Evolutionary conservation across 2,329 filamentous ascomycete genomes (phyloP).

Genomic region (Penicillium sp.): DNA sequence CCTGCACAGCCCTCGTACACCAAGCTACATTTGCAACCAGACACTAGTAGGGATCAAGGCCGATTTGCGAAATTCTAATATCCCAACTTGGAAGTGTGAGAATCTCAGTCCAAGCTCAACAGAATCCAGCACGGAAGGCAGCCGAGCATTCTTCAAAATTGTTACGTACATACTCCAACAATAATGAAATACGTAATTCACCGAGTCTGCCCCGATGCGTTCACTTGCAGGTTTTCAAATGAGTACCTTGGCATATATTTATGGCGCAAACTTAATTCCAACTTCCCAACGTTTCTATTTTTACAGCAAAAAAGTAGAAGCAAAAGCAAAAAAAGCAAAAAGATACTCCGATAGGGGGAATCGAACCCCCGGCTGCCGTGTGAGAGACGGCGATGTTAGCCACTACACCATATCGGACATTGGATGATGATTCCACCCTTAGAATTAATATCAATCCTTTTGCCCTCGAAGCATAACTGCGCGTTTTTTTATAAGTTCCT

Average conservation of each 20-base stretch:
- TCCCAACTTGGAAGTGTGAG: too few relatives aligned
- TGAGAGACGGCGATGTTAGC: conserved; percentile 33
- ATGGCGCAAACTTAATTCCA: too few relatives aligned
- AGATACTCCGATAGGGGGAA: conserved; percentile 26
- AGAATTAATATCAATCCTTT: too few relatives aligned
- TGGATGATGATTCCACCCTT: too few relatives aligned
- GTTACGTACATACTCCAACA: neutral
- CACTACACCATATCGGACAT: conserved; percentile 28
- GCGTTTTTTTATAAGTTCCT: too few relatives aligned
- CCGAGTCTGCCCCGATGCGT: neutral
- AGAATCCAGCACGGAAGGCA: neutral
- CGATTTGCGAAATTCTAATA: neutral
- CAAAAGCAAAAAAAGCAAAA: neutral
- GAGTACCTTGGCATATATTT: neutral
- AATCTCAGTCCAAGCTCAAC: too few relatives aligned
- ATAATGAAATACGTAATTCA: neutral
- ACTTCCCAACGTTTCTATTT: too few relatives aligned
- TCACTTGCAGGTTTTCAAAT: neutral
- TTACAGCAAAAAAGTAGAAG: neutral
- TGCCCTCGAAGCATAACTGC: too few relatives aligned
- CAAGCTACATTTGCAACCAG: neutral
- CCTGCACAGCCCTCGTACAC: neutral
- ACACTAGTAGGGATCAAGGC: neutral
- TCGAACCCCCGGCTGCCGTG: conserved; percentile 31
- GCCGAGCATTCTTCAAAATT: neutral